Evolutionary conservation across 176 grass and related monocot genomes (phyloP).

Genomic region (Triticum urartu): DNA sequence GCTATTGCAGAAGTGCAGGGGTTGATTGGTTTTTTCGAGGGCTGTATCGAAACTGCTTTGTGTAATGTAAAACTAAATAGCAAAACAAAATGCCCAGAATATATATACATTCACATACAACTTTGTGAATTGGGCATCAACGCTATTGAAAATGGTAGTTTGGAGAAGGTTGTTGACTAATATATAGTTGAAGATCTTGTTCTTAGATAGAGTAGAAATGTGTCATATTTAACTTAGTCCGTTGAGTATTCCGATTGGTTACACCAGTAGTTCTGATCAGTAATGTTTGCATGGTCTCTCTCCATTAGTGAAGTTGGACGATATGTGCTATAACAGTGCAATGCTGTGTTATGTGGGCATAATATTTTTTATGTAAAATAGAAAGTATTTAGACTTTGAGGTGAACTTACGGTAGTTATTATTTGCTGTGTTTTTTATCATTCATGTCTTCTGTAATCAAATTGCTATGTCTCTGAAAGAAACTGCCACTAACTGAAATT

Average conservation of each 20-base stretch:
- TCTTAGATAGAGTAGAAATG: background rate
- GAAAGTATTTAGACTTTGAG: background rate
- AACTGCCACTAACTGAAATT: background rate
- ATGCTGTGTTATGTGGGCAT: background rate
- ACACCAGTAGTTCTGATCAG: background rate
- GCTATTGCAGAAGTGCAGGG: background rate
- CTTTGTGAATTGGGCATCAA: background rate
- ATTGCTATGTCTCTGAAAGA: background rate
- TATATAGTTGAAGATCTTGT: background rate
- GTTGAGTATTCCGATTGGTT: background rate
- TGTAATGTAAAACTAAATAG: background rate
- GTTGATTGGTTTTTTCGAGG: background rate
- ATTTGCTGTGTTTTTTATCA: background rate
- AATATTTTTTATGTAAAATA: background rate
- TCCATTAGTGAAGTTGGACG: background rate
- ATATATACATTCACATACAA: background rate
- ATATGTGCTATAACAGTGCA: background rate
- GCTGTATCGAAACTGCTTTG: background rate
- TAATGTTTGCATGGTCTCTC: background rate
- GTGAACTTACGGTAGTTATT: slow-evolving; percentile 3
- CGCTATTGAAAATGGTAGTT: background rate
- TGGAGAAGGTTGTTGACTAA: background rate
- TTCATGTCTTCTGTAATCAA: background rate
- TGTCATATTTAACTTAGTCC: background rate
- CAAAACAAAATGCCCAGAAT: background rate